A percentile compares a stretch with the other conserved stretches of the same genome.
phyloP scores from a whole-genome alignment of 257 asterid genomes.

The Coffea canephora region DNA sequence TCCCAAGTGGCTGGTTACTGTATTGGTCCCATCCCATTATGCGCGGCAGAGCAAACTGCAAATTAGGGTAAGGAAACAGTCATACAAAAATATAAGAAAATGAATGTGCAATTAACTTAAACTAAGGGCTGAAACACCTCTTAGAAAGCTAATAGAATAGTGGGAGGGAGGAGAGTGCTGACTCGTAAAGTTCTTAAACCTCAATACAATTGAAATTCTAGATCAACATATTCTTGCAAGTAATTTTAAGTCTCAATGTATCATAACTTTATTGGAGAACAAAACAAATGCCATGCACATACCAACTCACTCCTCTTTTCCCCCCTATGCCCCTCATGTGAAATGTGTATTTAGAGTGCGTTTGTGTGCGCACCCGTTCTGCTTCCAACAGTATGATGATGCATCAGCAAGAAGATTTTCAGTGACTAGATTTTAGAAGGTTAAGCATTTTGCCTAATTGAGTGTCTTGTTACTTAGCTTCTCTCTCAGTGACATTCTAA shows the following conservation, averaged over 20 bases:
- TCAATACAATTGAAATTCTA: background rate
- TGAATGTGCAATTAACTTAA: background rate
- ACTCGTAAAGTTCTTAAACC: background rate
- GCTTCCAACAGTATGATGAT: too few relatives aligned
- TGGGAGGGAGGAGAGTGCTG: background rate
- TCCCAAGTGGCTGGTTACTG: constrained; percentile 31
- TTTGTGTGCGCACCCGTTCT: too few relatives aligned
- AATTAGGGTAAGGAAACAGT: background rate
- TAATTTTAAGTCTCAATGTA: background rate
- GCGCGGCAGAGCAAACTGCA: constrained; percentile 96
- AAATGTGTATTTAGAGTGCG: too few relatives aligned
- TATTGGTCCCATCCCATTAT: constrained; percentile 85
- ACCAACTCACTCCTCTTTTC: too few relatives aligned
- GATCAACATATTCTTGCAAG: background rate
- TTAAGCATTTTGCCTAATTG: background rate
- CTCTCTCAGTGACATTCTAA: background rate
- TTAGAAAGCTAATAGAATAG: background rate
- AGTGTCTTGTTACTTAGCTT: background rate
- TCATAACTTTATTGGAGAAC: too few relatives aligned
- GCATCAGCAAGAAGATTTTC: background rate
- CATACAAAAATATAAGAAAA: background rate
- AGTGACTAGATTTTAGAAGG: background rate
- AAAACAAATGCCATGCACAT: too few relatives aligned
- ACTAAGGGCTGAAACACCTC: background rate
- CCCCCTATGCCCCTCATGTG: too few relatives aligned